Percentiles rank a stretch among this genome's conserved stretches.
phyloP scores from a whole-genome alignment of 192 early-diverging fungal species.

The Coemansia sp. region DNA sequence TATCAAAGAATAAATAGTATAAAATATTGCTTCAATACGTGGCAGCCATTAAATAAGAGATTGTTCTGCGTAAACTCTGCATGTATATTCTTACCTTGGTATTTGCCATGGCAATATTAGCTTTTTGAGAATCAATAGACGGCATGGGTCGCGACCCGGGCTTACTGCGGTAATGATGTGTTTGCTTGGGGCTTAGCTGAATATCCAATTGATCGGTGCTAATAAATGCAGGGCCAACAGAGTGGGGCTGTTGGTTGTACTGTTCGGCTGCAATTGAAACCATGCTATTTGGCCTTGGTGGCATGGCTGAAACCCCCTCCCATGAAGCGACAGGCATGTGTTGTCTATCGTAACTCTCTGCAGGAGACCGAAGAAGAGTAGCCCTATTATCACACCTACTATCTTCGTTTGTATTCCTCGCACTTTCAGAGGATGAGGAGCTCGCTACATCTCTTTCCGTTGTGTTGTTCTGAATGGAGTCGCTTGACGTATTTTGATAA shows the following conservation, averaged over 20 bases:
- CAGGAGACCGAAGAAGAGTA: not conserved
- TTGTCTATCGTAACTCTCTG: not conserved
- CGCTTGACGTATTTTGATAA: not conserved
- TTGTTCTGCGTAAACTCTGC: too few species aligned
- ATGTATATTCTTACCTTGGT: constrained; percentile 13
- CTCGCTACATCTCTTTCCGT: not conserved
- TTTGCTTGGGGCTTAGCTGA: not conserved
- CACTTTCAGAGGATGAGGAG: not conserved
- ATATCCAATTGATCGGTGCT: not conserved
- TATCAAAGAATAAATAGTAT: not conserved
- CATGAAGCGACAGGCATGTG: constrained; percentile 4
- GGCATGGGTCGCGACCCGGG: not conserved
- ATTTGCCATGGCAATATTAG: constrained; percentile 13
- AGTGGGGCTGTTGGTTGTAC: not conserved
- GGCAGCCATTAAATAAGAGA: too few species aligned
- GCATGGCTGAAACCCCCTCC: not conserved
- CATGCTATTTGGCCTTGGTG: constrained; percentile 13
- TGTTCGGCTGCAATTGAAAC: constrained; percentile 11
- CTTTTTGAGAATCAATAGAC: constrained; percentile 19
- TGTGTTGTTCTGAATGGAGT: not conserved
- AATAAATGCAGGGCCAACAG: constrained; percentile 33
- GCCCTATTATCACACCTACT: not conserved
- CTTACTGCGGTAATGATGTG: constrained; percentile 6
- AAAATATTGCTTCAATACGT: not conserved
- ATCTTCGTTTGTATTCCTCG: not conserved